Conservation (phyloP, 345 rosid genomes). For the Eucalyptus dawsonii region DNA sequence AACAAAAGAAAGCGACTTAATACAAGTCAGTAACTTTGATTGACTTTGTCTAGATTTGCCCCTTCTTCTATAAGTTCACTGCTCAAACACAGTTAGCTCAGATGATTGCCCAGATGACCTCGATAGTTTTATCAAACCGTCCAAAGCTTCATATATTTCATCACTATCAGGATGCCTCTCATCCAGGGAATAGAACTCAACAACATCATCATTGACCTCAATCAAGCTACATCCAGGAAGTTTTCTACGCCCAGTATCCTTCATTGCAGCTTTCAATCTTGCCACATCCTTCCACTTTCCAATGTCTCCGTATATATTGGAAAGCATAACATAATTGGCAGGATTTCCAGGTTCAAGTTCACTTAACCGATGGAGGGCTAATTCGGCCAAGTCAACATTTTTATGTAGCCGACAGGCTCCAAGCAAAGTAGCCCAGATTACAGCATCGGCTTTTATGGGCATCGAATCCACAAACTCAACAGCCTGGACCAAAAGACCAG, state of each 20-base stretch:
- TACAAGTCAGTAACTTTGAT: neutral
- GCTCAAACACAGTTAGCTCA: constrained; percentile 2
- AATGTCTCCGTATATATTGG: constrained; percentile 65
- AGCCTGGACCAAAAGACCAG: constrained; percentile 64
- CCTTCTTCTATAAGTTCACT: neutral
- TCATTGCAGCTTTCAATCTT: constrained; percentile 60
- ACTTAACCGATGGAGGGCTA: constrained; percentile 45
- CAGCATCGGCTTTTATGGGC: constrained; percentile 69
- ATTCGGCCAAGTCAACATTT: constrained; percentile 56
- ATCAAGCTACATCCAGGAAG: constrained; percentile 72
- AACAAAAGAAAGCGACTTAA: neutral
- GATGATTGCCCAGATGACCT: constrained; percentile 12
- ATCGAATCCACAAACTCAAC: constrained; percentile 49
- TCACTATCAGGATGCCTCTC: constrained; percentile 52
- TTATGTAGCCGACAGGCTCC: constrained; percentile 73
- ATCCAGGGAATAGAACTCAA: constrained; percentile 65
- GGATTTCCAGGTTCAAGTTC: constrained; percentile 73
- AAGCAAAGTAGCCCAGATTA: constrained; percentile 75
- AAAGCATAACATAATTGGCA: constrained; percentile 63
- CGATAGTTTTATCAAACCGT: constrained; percentile 24
- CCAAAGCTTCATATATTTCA: constrained; percentile 35
- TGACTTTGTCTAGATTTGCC: neutral
- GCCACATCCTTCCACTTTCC: constrained; percentile 74
- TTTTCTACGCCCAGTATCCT: constrained; percentile 68
- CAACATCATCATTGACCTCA: constrained; percentile 43